These are phyloP conservation scores for Lachancea fermentati DNA, from an alignment of 805 yeast genomes.

Conservation along the genomic window DNA sequence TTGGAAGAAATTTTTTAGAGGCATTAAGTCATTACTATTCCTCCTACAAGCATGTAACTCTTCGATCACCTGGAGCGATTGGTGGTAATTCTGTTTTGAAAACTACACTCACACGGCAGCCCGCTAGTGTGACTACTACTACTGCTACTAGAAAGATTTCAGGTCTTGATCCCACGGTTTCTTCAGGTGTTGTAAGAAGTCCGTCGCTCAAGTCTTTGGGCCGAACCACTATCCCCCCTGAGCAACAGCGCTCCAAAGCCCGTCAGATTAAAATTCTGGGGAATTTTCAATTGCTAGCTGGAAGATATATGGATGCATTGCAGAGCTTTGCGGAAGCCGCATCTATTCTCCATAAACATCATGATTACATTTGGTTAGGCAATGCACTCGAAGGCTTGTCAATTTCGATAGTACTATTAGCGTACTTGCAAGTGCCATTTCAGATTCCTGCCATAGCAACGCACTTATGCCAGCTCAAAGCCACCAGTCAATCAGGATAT, in stretches of 20 bases:
- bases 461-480: constrained; percentile 33
- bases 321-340: constrained; percentile 72
- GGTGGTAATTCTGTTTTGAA: constrained; percentile 43
- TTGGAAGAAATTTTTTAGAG: constrained; percentile 57
- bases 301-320: constrained; percentile 67
- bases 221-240: constrained; percentile 29
- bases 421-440: constrained; percentile 39
- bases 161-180: constrained; percentile 9
- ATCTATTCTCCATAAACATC: constrained; percentile 47
- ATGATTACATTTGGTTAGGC: constrained; percentile 84
- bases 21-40: constrained; percentile 64
- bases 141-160: constrained; percentile 5
- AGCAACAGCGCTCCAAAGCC: constrained; percentile 52
- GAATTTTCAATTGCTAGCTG: constrained; percentile 72
- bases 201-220: constrained; percentile 23
- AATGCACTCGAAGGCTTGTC: constrained; percentile 81
- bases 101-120: constrained; percentile 29
- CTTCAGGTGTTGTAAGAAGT: constrained; percentile 14
- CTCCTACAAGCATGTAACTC: constrained; percentile 71
- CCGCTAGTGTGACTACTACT: constrained; percentile 7
- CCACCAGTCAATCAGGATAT: constrained; percentile 2
- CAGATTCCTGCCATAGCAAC: constrained; percentile 30
- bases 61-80: constrained; percentile 73
- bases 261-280: constrained; percentile 73
- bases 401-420: constrained; percentile 55